A percentile compares a stretch with the other conserved stretches of the same genome.
These are phyloP conservation scores for Metschnikowia aberdeeniae DNA, from an alignment of 805 yeast genomes.

Conservation along the genomic window DNA sequence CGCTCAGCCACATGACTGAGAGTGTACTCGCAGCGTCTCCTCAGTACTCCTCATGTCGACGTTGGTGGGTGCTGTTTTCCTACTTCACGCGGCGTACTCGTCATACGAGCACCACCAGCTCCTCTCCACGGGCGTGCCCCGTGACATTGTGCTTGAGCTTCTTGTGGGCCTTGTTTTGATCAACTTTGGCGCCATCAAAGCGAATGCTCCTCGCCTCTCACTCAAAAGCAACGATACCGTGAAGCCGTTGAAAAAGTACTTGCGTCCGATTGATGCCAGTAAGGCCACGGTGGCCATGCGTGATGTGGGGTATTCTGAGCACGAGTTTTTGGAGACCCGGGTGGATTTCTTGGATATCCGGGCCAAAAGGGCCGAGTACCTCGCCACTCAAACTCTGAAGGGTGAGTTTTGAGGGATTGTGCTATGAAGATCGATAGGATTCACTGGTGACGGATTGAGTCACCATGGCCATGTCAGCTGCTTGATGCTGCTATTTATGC, in stretches of 20 bases:
- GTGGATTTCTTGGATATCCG: slow-evolving; percentile 49
- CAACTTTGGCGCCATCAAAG: slow-evolving; percentile 34
- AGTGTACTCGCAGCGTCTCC: too few relatives aligned
- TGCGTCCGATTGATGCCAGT: slow-evolving; percentile 44
- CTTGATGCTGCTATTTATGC: too few relatives aligned
- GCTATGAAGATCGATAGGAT: too few relatives aligned
- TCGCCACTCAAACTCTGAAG: background rate
- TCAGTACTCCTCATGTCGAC: background rate
- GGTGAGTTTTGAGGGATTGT: too few relatives aligned
- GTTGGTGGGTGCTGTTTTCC: slow-evolving; percentile 10
- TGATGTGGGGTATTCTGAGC: slow-evolving; percentile 44
- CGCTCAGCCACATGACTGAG: too few relatives aligned
- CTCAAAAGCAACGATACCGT: slow-evolving; percentile 25
- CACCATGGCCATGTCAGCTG: too few relatives aligned
- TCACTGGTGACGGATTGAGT: too few relatives aligned
- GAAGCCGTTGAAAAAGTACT: slow-evolving; percentile 25
- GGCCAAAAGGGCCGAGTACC: slow-evolving; percentile 42
- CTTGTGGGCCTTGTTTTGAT: slow-evolving; percentile 43
- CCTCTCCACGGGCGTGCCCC: slow-evolving; percentile 28
- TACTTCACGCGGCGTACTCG: slow-evolving; percentile 51
- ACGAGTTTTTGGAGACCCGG: slow-evolving; percentile 46
- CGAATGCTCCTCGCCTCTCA: slow-evolving; percentile 16
- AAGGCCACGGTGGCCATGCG: slow-evolving; percentile 48
- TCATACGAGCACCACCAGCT: slow-evolving; percentile 49
- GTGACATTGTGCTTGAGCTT: slow-evolving; percentile 51